Evolutionary conservation across 2,329 filamentous ascomycete species (phyloP).

Genomic region (Aspergillus sp.): DNA sequence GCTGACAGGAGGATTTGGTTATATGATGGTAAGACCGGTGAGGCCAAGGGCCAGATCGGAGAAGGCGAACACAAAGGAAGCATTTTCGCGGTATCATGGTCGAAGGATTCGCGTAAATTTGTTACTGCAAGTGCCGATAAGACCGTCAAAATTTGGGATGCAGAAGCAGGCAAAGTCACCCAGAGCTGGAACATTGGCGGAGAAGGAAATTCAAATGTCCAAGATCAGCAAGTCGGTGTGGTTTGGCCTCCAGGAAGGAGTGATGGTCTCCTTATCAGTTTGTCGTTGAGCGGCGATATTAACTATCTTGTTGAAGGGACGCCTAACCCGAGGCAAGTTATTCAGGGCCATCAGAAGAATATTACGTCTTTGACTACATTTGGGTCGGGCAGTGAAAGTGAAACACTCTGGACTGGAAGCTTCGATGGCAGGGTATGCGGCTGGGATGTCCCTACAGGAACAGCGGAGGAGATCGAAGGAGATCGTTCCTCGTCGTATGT

Average conservation of each 20-base stretch:
- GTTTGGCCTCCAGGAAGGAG: conserved; percentile 80
- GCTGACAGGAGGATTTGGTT: conserved; percentile 91
- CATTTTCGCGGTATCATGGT: conserved; percentile 90
- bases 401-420: conserved; percentile 82
- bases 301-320: conserved; percentile 80
- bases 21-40: conserved; percentile 94
- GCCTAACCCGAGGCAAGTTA: conserved; percentile 65
- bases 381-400: conserved; percentile 46
- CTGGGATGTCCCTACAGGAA: conserved; percentile 75
- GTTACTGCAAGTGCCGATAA: conserved; percentile 93
- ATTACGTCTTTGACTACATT: conserved; percentile 73
- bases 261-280: conserved; percentile 85
- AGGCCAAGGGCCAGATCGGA: conserved; percentile 69
- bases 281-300: conserved; percentile 84
- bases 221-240: conserved; percentile 90
- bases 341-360: conserved; percentile 88
- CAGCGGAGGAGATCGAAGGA: conserved; percentile 71
- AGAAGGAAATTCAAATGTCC: conserved; percentile 68
- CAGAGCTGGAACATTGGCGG: conserved; percentile 85
- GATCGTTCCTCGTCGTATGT: conserved; percentile 84
- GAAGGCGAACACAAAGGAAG: conserved; percentile 82
- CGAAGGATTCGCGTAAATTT: conserved; percentile 78
- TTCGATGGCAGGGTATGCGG: conserved; percentile 84
- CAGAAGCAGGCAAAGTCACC: conserved; percentile 70
- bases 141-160: conserved; percentile 93